phyloP scores from a whole-genome alignment of 2,329 filamentous ascomycete species.

The Fonsecaea multimorphosa region DNA sequence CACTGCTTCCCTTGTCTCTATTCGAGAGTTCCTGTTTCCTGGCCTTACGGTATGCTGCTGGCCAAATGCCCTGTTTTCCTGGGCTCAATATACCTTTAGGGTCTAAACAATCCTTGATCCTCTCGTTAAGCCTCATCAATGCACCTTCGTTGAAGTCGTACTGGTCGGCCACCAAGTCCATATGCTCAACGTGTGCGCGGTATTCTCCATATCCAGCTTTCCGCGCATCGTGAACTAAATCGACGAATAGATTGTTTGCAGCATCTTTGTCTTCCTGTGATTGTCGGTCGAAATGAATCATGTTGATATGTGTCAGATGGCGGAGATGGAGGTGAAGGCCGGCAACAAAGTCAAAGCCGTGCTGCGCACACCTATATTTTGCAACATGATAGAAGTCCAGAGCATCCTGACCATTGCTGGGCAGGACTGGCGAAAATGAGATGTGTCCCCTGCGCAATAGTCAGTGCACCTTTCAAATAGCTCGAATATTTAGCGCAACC shows the following conservation, averaged over 20 bases:
- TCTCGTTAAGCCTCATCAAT: conserved; percentile 52
- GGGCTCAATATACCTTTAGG: conserved; percentile 57
- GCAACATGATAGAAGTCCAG: conserved; percentile 53
- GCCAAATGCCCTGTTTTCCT: conserved; percentile 56
- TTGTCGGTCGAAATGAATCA: conserved; percentile 59
- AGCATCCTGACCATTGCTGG: conserved; percentile 56
- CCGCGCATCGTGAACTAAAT: conserved; percentile 46
- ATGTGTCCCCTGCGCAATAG: conserved; percentile 59
- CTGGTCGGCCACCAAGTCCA: conserved; percentile 54
- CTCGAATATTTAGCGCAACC: conserved; percentile 24
- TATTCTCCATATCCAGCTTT: conserved; percentile 54
- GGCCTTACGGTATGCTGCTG: neutral
- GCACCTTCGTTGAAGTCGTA: conserved; percentile 53
- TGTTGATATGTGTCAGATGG: conserved; percentile 64
- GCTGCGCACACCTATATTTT: conserved; percentile 47
- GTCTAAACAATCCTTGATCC: conserved; percentile 55
- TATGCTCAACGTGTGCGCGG: conserved; percentile 53
- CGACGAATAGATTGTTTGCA: conserved; percentile 47
- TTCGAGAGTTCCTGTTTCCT: neutral
- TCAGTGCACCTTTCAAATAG: conserved; percentile 58
- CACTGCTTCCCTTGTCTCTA: neutral
- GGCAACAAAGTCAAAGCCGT: conserved; percentile 59
- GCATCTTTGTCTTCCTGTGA: conserved; percentile 48
- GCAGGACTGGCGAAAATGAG: conserved; percentile 61
- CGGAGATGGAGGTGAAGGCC: conserved; percentile 59